A percentile compares a stretch with the other conserved stretches of the same genome.
These are phyloP conservation scores for Eutrema japonicum DNA, from an alignment of 345 rosid species.

Conservation along the genomic window DNA sequence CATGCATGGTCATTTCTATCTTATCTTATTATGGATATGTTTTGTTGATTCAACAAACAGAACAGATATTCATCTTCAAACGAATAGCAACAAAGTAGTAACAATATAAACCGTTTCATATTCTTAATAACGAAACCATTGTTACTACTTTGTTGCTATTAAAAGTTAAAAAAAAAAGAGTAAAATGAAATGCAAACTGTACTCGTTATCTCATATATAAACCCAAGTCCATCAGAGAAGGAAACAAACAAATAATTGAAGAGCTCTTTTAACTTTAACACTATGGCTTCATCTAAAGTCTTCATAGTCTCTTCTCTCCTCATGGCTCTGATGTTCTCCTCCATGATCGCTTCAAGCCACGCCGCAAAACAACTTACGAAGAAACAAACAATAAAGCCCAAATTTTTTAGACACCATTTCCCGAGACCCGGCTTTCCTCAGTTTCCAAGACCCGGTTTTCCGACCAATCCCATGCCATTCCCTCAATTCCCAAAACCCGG, in stretches of 20 bases:
- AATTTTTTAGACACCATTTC: background rate
- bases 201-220: slow-evolving; percentile 14
- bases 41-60: slow-evolving; percentile 21
- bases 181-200: slow-evolving; percentile 6
- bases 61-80: slow-evolving; percentile 9
- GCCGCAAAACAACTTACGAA: background rate
- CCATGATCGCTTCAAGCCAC: slow-evolving; percentile 1
- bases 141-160: background rate
- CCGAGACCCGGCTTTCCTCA: background rate
- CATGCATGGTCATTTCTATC: background rate
- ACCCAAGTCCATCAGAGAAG: background rate
- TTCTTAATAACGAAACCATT: slow-evolving; percentile 9
- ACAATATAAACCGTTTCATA: slow-evolving; percentile 9
- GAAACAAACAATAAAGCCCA: slow-evolving; percentile 10
- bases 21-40: slow-evolving; percentile 1
- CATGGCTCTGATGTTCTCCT: slow-evolving; percentile 11
- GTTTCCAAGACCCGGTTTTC: slow-evolving; percentile 2
- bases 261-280: slow-evolving; percentile 8
- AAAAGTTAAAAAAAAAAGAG: background rate
- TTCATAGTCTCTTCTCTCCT: background rate
- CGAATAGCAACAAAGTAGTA: slow-evolving; percentile 2
- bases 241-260: background rate
- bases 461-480: background rate
- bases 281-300: slow-evolving; percentile 25
- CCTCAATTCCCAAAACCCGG: background rate